Base-by-base conservation (phyloP, 768 basidiomycete species). In the Infundibulicybe gibba region DNA sequence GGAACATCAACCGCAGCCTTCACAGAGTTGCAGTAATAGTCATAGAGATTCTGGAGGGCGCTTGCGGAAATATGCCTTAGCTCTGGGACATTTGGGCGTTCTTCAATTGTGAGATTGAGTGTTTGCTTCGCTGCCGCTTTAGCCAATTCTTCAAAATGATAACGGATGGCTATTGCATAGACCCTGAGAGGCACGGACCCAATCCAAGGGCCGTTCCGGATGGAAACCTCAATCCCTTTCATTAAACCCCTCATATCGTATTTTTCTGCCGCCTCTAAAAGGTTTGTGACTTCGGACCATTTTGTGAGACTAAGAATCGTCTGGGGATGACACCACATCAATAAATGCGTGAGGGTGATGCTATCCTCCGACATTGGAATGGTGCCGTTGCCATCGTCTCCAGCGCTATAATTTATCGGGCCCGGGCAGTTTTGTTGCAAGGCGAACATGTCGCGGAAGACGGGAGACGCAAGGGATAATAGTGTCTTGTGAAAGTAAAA, bases 401-500 rank as follows among this genome's bases (percentile, higher is more conserved):
- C 52, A n/a, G n/a, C n/a, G n/a, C n/a, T n/a, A n/a, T n/a, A n/a
- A n/a, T n/a, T n/a, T n/a, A n/a, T n/a, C n/a, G n/a, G n/a, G 40
- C 66, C 65, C 8, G 56, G 50, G 9, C 61, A 45, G 1, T 79
- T 70, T 53, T 69, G 68, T 19, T 80, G 81, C 19, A 83, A 58
- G 8, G 71, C 67, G 52, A 84, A 76, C 66, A 81, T 76, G 51
- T 71, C 68, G 41, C 67, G 65, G 52, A 85, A 84, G 58, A 85
- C 74, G 3, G 76, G 68, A 9, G 84, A 85, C 0, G 79, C 74
- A 13, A 80, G 55, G 14, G 76, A 70, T 10, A 85, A 66, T 45
- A 84, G 63, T 34, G 73, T 52, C 52, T 77, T 79, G 69, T 77
- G 77, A 45, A 78, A 72, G 49, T 69, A 70, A 61, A 82, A 83